Evolutionary conservation across 352 stramenopile species (phyloP).

Genomic region (Pythium dissotocum): DNA sequence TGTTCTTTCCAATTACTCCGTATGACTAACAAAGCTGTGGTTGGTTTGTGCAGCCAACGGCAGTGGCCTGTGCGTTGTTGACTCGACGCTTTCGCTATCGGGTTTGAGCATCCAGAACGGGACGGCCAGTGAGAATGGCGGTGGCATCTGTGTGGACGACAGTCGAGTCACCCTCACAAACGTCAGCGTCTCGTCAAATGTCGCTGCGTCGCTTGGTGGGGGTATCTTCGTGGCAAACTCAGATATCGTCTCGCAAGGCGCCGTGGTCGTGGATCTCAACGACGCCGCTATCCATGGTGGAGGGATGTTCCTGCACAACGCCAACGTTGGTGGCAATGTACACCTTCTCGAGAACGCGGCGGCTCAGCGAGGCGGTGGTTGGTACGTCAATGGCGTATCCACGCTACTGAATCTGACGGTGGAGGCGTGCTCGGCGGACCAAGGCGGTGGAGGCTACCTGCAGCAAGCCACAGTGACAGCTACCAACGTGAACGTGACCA

Average conservation of each 20-base stretch:
- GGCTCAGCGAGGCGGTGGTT: conserved; percentile 11
- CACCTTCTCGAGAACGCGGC: conserved; percentile 3
- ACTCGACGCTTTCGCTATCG: background rate
- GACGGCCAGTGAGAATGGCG: conserved; percentile 2
- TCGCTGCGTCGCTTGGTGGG: background rate
- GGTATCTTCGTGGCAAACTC: conserved; percentile 15
- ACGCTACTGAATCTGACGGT: background rate
- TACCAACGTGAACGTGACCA: background rate
- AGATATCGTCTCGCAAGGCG: background rate
- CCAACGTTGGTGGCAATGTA: background rate
- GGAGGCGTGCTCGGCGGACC: conserved; percentile 11
- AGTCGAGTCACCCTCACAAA: conserved; percentile 6
- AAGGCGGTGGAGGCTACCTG: conserved; percentile 19
- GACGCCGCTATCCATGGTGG: conserved; percentile 7
- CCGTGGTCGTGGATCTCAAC: conserved; percentile 3
- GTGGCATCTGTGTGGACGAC: background rate
- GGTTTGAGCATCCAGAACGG: conserved; percentile 5
- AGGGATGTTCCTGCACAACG: conserved; percentile 8
- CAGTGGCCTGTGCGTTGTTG: conserved; percentile 2
- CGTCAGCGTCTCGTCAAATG: conserved; percentile 11
- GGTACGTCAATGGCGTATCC: conserved; percentile 2
- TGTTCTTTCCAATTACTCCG: background rate
- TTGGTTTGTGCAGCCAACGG: conserved; percentile 12
- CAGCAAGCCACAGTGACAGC: background rate
- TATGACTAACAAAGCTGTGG: background rate